Conservation (phyloP, 2,329 filamentous ascomycete genomes). For the Juglanconis oblonga region DNA sequence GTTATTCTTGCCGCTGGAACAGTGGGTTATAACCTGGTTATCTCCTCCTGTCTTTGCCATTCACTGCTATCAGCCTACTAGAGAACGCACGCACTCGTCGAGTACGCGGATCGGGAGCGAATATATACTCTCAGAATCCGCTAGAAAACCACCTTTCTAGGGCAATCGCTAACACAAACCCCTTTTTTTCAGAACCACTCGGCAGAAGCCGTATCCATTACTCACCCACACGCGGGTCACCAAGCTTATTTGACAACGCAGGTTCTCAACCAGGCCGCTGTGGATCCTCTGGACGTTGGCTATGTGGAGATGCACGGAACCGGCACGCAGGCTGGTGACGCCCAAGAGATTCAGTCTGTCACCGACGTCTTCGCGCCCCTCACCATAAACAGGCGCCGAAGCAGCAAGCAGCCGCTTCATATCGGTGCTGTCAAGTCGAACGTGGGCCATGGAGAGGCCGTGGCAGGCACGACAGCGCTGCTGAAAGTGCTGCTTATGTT, state of each 20-base stretch:
- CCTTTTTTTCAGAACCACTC: conserved; percentile 49
- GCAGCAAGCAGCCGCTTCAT: conserved; percentile 32
- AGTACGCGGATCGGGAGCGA: too few relatives aligned
- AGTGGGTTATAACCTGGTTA: background rate
- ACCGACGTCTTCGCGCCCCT: conserved; percentile 31
- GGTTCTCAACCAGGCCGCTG: conserved; percentile 52
- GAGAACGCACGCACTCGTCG: too few relatives aligned
- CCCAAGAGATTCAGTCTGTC: conserved; percentile 60
- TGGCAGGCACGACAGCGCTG: conserved; percentile 36
- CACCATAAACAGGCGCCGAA: conserved; percentile 19
- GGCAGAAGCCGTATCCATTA: conserved; percentile 60
- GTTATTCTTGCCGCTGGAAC: conserved; percentile 59
- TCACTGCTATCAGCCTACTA: too few relatives aligned
- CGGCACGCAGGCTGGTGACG: conserved; percentile 63
- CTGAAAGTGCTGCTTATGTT: conserved; percentile 47
- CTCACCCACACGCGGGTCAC: conserved; percentile 56
- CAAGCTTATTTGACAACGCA: conserved; percentile 56
- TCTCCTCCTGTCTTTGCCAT: too few relatives aligned
- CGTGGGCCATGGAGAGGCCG: conserved; percentile 44
- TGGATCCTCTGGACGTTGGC: conserved; percentile 57
- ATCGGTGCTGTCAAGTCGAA: conserved; percentile 49
- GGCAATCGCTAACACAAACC: too few relatives aligned
- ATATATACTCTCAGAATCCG: too few relatives aligned
- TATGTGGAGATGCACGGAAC: conserved; percentile 71
- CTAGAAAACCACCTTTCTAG: too few relatives aligned